These are phyloP conservation scores for Glarea lozoyensis DNA, from an alignment of 495 filamentous ascomycete genomes.

Conservation along the genomic window DNA sequence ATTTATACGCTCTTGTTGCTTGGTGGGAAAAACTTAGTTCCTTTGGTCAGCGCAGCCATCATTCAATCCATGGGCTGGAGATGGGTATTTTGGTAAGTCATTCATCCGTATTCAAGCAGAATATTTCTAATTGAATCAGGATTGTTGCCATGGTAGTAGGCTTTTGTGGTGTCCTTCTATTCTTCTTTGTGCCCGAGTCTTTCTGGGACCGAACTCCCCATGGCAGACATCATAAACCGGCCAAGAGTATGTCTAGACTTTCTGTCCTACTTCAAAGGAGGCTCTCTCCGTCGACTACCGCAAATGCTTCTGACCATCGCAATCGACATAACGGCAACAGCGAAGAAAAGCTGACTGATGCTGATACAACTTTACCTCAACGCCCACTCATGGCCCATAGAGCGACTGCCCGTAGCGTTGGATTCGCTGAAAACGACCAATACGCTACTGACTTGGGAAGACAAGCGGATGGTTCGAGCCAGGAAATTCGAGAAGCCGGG, in stretches of 20 bases:
- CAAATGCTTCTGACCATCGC: neutral
- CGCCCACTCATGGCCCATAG: neutral
- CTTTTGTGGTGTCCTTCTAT: conserved; percentile 62
- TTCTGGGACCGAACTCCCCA: conserved; percentile 88
- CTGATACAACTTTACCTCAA: neutral
- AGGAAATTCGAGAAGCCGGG: neutral
- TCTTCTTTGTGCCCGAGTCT: conserved; percentile 90
- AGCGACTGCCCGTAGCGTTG: neutral
- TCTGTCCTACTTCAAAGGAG: conserved; percentile 1
- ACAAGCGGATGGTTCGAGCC: neutral
- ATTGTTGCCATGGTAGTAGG: conserved; percentile 81
- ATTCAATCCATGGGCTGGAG: conserved; percentile 75
- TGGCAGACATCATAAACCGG: conserved; percentile 37
- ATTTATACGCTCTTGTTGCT: conserved; percentile 88
- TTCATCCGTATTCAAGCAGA: neutral
- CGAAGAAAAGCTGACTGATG: neutral
- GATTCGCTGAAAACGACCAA: neutral
- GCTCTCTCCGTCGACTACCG: neutral
- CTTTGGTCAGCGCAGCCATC: conserved; percentile 78
- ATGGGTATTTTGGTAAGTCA: conserved; percentile 79
- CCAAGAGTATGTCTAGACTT: conserved; percentile 19
- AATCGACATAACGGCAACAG: neutral
- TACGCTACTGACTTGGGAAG: neutral
- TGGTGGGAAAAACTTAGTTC: conserved; percentile 88
- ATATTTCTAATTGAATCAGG: conserved; percentile 36